Conservation (phyloP, 2,329 filamentous ascomycete genomes). For the Aureobasidium uvarum region DNA sequence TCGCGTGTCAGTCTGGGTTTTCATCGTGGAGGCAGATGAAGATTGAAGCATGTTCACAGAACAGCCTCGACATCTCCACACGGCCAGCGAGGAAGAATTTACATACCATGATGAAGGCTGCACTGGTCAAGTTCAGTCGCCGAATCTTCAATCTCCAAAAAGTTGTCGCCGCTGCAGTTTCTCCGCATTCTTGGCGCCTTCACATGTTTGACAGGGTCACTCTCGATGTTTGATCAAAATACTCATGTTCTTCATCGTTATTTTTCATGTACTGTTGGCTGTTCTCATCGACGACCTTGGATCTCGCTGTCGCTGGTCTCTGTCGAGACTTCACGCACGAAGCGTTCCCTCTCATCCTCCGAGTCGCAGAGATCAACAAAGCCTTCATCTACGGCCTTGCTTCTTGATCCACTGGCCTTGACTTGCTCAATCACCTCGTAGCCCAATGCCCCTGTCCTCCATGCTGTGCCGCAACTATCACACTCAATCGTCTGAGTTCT, state of each 20-base stretch:
- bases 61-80: no score
- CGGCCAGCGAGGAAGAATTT: background rate
- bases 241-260: background rate
- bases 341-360: background rate
- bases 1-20: background rate
- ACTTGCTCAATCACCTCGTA: slow-evolving; percentile 35
- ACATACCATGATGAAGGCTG: slow-evolving; percentile 18
- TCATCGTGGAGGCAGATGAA: background rate
- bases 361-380: background rate
- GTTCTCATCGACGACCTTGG: background rate
- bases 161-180: slow-evolving; percentile 1
- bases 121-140: background rate
- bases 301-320: background rate
- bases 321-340: background rate
- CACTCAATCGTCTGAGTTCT: slow-evolving; percentile 35
- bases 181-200: slow-evolving; percentile 16
- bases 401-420: background rate
- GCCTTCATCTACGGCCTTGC: background rate
- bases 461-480: slow-evolving; percentile 36
- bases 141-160: slow-evolving; percentile 20
- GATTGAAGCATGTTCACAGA: no score
- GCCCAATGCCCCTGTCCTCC: slow-evolving; percentile 43
- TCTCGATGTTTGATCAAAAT: background rate
- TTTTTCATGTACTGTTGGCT: background rate
- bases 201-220: slow-evolving; percentile 18